Base-by-base conservation (phyloP, 176 grass and related monocot species). In the Dendrocalamus sinicus region DNA sequence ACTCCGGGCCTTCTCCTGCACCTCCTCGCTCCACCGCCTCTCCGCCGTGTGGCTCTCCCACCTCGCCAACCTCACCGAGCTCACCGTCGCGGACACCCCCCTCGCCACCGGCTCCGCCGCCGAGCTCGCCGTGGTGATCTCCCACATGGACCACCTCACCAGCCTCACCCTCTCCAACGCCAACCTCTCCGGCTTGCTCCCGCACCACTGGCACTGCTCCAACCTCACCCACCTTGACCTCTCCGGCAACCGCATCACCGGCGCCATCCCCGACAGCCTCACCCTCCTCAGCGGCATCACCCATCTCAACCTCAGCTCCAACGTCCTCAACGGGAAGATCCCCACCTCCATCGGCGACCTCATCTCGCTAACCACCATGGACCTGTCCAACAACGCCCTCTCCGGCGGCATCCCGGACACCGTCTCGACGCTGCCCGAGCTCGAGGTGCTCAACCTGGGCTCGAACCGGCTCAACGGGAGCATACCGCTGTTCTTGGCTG, bases 401-500 rank as follows among this genome's bases (percentile, higher is more conserved):
- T 92, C 77, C 74, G 96, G 93, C 19, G 30, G 73, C 57, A 92
- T 99, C 74, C 96, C 93, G 35, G 74, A 84, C 67, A 92, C 92
- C 6, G 8, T 99, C 50, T 86, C 96, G 10, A 93, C 92, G 59
- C 88, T 99, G 17, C 91, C 92, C 22, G 88, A 90, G 66, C 91
- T 99, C 17, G 67, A 86, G 81, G 93, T 94, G 55, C 92, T 96
- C 59, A 88, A 96, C 79, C 90, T 99, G 0, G 93, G 93, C 67
- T 99, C 90, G 3, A 99, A 99, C 91, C 90, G 69, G 3, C 84
- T 99, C 74, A 99, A 99, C 41, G 96, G 96, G 11, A 99, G 86
- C 91, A 88, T 99, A 44, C 96, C 93, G 1, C 72, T 0, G 9
- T 99, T 92, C 87, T 50, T 99, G 10, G 64, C 86, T 8, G 78